Conservation (phyloP, 1,284 basidiomycete genomes). For the Laetiporus sulphureus region DNA sequence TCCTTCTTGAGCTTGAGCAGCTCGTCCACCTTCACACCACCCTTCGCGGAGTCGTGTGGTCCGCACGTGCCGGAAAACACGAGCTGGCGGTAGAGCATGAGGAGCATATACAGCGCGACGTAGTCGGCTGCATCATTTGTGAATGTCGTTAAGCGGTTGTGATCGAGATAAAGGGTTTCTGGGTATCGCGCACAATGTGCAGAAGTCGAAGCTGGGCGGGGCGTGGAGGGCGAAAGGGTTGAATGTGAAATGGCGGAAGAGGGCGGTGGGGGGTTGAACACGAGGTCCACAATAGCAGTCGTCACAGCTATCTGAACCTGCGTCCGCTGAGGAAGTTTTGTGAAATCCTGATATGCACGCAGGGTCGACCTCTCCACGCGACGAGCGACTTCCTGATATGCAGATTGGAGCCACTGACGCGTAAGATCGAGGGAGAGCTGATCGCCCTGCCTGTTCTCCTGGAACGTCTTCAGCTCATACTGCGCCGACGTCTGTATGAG, state of each 20-base stretch:
- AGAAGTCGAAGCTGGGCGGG: slow-evolving; percentile 23
- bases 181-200: slow-evolving; percentile 45
- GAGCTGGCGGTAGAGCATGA: slow-evolving; percentile 76
- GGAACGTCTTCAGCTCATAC: slow-evolving; percentile 79
- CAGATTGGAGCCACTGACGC: slow-evolving; percentile 54
- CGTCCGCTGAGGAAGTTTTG: slow-evolving; percentile 18
- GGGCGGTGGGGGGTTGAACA: slow-evolving; percentile 24
- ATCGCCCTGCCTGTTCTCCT: slow-evolving; percentile 43
- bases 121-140: slow-evolving; percentile 73
- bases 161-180: slow-evolving; percentile 84
- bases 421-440: slow-evolving; percentile 47
- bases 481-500: slow-evolving; percentile 76
- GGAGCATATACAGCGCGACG: slow-evolving; percentile 72
- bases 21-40: slow-evolving; percentile 31
- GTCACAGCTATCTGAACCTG: slow-evolving; percentile 24
- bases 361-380: slow-evolving; percentile 24
- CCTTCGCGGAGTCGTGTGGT: slow-evolving; percentile 3
- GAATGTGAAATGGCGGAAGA: slow-evolving; percentile 46
- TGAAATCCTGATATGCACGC: slow-evolving; percentile 33
- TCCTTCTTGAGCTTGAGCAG: slow-evolving; percentile 64
- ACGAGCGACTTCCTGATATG: slow-evolving; percentile 32
- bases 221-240: slow-evolving; percentile 56
- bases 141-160: slow-evolving; percentile 62
- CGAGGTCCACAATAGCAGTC: slow-evolving; percentile 21
- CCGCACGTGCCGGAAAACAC: slow-evolving; percentile 33